These are phyloP conservation scores for Heteromeles arbutifolia DNA, from an alignment of 306 rosid genomes.

Conservation along the genomic window DNA sequence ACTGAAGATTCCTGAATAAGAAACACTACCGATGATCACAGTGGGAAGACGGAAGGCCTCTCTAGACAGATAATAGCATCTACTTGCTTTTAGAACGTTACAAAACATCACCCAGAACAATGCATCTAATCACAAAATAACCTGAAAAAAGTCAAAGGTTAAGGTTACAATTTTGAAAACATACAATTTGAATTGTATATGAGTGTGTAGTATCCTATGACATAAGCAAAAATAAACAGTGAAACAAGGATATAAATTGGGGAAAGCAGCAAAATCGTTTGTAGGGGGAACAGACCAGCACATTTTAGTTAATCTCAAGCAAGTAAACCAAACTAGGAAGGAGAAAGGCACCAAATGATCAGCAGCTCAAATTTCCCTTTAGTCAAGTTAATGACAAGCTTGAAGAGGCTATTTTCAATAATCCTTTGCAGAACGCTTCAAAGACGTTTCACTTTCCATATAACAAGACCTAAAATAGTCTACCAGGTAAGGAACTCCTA, in stretches of 20 bases:
- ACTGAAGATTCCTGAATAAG: constrained; percentile 23
- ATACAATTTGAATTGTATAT: neutral
- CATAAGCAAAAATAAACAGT: neutral
- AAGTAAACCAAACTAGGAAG: neutral
- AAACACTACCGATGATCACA: constrained; percentile 8
- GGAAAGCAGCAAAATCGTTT: neutral
- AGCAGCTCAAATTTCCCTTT: neutral
- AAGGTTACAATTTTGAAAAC: neutral
- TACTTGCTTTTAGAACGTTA: constrained; percentile 28
- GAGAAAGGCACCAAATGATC: neutral
- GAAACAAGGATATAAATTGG: neutral
- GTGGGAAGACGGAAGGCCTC: constrained; percentile 19
- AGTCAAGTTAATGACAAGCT: neutral
- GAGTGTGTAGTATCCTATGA: neutral
- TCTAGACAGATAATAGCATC: constrained; percentile 8
- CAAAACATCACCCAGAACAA: constrained; percentile 25
- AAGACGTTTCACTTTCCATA: neutral
- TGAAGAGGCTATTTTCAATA: neutral
- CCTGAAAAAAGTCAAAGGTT: constrained; percentile 13
- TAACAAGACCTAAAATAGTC: neutral
- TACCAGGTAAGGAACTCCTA: neutral
- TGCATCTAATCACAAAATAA: constrained; percentile 14
- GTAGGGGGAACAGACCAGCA: neutral
- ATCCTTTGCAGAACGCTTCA: neutral
- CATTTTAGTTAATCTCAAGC: neutral